Conservation (phyloP, 208 protist genomes). For the Angomonas desouzai region DNA sequence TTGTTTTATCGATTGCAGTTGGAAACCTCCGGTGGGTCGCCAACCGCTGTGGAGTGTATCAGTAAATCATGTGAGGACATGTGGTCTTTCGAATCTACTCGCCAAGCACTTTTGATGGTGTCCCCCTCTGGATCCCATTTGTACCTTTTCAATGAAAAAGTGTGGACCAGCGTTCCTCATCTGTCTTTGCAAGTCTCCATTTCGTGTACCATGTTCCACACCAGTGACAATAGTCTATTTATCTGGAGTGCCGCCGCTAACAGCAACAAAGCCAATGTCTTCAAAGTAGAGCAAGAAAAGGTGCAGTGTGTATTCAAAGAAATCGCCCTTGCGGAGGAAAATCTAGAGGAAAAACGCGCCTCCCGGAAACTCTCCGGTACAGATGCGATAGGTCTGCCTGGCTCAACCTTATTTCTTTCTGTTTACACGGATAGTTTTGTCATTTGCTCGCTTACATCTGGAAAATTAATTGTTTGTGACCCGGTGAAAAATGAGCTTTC, state of each 20-base stretch:
- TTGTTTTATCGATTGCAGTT: slow-evolving; percentile 2
- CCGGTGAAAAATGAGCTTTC: slow-evolving; percentile 10
- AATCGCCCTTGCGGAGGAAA: background rate
- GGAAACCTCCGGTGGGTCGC: background rate
- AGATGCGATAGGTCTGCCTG: background rate
- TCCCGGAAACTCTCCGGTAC: background rate
- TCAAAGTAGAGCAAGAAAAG: background rate
- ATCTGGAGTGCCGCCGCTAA: background rate
- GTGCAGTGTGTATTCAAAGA: slow-evolving; percentile 5
- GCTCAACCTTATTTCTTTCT: background rate
- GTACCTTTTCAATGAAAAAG: background rate
- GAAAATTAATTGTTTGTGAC: background rate
- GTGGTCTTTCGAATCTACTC: background rate
- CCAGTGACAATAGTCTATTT: background rate
- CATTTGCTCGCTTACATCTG: background rate
- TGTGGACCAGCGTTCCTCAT: background rate
- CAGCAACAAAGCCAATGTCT: background rate
- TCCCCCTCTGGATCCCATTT: background rate
- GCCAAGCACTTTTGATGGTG: background rate
- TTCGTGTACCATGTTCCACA: slow-evolving; percentile 2
- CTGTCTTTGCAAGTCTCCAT: background rate
- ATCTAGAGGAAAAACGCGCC: background rate
- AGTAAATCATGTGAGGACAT: background rate
- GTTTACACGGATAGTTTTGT: slow-evolving; percentile 1
- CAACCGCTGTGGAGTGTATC: background rate